phyloP scores from a whole-genome alignment of 129 eudicot species.

The Tanacetum coccineum region DNA sequence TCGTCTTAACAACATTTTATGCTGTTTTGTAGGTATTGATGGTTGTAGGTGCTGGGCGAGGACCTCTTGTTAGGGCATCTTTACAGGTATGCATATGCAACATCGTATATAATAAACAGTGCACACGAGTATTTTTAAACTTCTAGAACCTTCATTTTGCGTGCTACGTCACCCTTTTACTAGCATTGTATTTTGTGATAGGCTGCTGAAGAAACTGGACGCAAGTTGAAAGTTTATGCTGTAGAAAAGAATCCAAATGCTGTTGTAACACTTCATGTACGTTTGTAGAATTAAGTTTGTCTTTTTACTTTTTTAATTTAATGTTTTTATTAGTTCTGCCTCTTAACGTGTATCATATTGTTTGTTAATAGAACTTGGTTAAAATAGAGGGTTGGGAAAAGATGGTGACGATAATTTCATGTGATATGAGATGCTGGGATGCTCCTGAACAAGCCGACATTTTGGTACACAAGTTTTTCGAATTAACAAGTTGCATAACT shows the following conservation, averaged over 20 bases:
- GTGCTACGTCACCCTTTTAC: not conserved
- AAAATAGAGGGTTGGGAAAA: slow-evolving; percentile 93
- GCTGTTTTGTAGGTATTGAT: slow-evolving; percentile 57
- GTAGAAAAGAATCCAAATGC: slow-evolving; percentile 99
- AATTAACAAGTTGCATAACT: not conserved
- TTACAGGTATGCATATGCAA: slow-evolving; percentile 50
- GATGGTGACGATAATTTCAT: slow-evolving; percentile 64
- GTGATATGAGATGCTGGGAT: slow-evolving; percentile 92
- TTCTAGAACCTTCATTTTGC: not conserved
- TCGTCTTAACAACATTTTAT: not conserved
- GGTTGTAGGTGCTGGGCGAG: slow-evolving; percentile 99
- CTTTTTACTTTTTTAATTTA: not conserved
- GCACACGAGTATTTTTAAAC: too few relatives aligned
- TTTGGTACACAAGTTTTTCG: slow-evolving; percentile 42
- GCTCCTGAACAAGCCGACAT: slow-evolving; percentile 98
- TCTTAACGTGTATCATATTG: not conserved
- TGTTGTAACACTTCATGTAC: slow-evolving; percentile 92
- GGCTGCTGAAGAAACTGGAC: slow-evolving; percentile 98
- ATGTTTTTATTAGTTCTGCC: not conserved
- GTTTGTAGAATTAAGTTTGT: not conserved
- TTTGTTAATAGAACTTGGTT: slow-evolving; percentile 61
- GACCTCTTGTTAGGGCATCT: slow-evolving; percentile 97
- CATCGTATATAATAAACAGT: not conserved
- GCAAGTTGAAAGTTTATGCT: slow-evolving; percentile 85
- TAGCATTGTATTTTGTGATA: slow-evolving; percentile 16